Evolutionary conservation across 2,329 filamentous ascomycete genomes (phyloP), one percentile per base, ranked within the genome.

Genomic region (Claviceps digitariae): DNA sequence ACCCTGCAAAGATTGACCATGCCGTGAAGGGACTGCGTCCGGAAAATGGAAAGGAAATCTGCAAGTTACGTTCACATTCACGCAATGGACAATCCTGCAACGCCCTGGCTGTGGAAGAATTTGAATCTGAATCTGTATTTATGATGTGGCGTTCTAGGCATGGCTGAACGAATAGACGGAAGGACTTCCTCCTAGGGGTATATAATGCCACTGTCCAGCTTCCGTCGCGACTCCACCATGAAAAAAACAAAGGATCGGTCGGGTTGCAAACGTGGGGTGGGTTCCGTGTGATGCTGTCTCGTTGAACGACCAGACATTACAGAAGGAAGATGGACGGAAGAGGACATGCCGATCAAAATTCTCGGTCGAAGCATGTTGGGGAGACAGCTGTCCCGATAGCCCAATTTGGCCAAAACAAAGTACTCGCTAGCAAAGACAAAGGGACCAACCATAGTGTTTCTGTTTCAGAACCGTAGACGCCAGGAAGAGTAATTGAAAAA

Each of bases 381-480:
- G 3, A 38, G 13, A 6, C 10, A 21, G 3, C 17, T n/a, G 20
- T 41, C n/a, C 40, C 20, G 44, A 36, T 23, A 21, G 27, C 27
- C 46, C n/a, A 7, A 34, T 15, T 38, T 38, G 15, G 1, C 5
- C 43, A 52, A 31, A 34, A 45, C 12, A 34, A 34, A 31, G 41
- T 47, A 25, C 48, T 43, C 48, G 52, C 52, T 48, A 51, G 48
- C 31, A 44, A 25, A 20, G 27, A 54, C 27, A 27, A 29, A n/a
- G 17, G 48, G 29, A 48, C 34, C 43, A 36, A 25, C 27, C 20
- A 43, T 20, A 20, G 25, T 44, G 6, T 25, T 25, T 36, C 44
- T 12, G 40, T 38, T 38, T 38, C 29, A 17, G 7, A 43, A 23
- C 36, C 44, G 2, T 45, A n/a, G 36, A 50, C 46, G 50, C 41